These are phyloP conservation scores for Blastobotrys chiropterorum DNA, from an alignment of 805 yeast species.

Conservation along the genomic window DNA sequence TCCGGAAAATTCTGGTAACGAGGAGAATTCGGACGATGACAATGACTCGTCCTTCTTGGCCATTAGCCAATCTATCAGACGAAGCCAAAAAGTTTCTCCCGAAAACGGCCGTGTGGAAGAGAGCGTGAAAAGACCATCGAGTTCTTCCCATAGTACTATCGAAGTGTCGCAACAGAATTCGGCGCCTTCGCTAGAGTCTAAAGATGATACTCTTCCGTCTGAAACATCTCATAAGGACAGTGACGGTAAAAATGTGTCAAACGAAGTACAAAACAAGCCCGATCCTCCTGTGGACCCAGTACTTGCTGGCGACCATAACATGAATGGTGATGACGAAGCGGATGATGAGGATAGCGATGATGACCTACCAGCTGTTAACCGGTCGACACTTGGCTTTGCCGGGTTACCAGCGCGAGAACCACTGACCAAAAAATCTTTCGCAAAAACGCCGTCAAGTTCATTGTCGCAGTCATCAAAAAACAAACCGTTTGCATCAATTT, in stretches of 20 bases:
- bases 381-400: slow-evolving; percentile 16
- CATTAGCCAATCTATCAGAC: slow-evolving; percentile 15
- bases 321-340: neutral
- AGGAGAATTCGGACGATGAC: slow-evolving; percentile 1
- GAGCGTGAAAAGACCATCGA: neutral
- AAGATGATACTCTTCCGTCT: neutral
- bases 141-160: neutral
- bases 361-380: slow-evolving; percentile 10
- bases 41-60: slow-evolving; percentile 17
- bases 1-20: neutral
- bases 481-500: neutral
- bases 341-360: neutral
- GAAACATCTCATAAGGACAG: neutral
- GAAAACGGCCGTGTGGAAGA: neutral
- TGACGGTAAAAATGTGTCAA: no score
- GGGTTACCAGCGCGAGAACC: slow-evolving; percentile 18
- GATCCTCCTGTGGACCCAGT: neutral
- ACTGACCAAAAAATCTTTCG: slow-evolving; percentile 18
- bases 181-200: neutral
- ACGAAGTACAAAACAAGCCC: neutral
- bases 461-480: neutral
- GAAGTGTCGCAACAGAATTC: neutral
- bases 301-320: no score
- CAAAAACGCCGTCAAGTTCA: slow-evolving; percentile 8
- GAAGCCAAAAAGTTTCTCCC: neutral